Base-by-base conservation (phyloP, 331 rosid species). In the Prunus yedoensis region DNA sequence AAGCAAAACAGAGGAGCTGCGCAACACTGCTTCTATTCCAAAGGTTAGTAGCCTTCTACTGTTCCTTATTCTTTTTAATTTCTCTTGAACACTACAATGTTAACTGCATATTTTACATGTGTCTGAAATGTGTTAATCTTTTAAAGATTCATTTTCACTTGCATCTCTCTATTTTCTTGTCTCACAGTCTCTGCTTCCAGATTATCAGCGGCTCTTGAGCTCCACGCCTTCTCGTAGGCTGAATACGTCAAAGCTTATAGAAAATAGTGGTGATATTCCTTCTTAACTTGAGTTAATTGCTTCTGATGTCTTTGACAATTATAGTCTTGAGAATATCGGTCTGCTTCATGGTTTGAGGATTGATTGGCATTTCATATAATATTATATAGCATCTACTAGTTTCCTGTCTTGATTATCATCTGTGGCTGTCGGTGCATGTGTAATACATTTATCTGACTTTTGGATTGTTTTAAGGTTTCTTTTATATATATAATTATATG, bases 151-250 rank as follows among this genome's bases (percentile, higher is more conserved):
- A 68, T 72, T 87, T 83, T 82, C 76, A 76, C 74, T 68, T 77
- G 30, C 73, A 79, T 70, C 77, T 72, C 77, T 51, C 59, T 46
- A 58, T 84, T 79, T 83, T 77, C 86, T 62, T 83, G 85, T 80
- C 83, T 85, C 85, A 53, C 90, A 95, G 99, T 84, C 97, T 88
- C 89, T 92, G 82, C 97, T 92, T 92, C 97, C 92, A 88, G 97
- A 95, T 89, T 95, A 92, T 86, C 97, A 95, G 88, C 93, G 99
- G 85, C 91, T 95, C 66, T 77, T 95, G 83, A 92, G 99, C 85
- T 87, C 99, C 84, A 70, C 66, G 73, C 99, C 97, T 77, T 83
- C 97, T 83, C 99, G 99, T 78, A 92, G 99, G 91, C 76, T 95
- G 88, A 95, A 95, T 82, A 88, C 99, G 46, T 89, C 97, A 32